phyloP scores from a whole-genome alignment of 1,284 basidiomycete genomes.

The Sporisorium exsertum region DNA sequence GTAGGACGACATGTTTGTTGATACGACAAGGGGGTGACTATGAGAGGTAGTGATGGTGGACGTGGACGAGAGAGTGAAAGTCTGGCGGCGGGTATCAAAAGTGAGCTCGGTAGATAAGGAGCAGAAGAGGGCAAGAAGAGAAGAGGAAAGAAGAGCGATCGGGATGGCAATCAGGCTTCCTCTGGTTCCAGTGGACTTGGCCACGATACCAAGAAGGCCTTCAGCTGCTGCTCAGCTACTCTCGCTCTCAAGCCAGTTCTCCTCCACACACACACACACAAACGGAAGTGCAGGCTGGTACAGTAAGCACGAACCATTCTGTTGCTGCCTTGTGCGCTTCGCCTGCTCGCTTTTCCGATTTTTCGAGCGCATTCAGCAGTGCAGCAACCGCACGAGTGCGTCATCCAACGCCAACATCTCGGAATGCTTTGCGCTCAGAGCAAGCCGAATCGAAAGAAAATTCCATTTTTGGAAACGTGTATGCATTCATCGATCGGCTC shows the following conservation, averaged over 20 bases:
- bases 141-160: neutral
- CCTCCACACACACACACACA: neutral
- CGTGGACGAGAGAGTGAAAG: neutral
- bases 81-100: too few relatives aligned
- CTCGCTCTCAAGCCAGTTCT: too few relatives aligned
- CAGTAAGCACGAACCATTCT: neutral
- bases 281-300: neutral
- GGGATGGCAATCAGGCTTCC: neutral
- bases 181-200: neutral
- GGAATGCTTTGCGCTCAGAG: slow-evolving; percentile 15
- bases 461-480: slow-evolving; percentile 12
- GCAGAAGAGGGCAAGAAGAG: neutral
- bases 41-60: neutral
- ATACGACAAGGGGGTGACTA: neutral
- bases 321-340: neutral
- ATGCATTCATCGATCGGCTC: neutral
- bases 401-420: slow-evolving; percentile 26
- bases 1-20: slow-evolving; percentile 47
- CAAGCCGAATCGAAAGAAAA: slow-evolving; percentile 2
- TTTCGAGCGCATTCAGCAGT: slow-evolving; percentile 3
- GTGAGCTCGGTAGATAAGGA: neutral
- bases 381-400: slow-evolving; percentile 26
- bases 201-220: neutral
- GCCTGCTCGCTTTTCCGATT: neutral
- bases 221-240: neutral